Percentiles rank a stretch among this genome's conserved stretches.
phyloP scores from a whole-genome alignment of 208 protist species.

The Acanthamoeba quina region DNA sequence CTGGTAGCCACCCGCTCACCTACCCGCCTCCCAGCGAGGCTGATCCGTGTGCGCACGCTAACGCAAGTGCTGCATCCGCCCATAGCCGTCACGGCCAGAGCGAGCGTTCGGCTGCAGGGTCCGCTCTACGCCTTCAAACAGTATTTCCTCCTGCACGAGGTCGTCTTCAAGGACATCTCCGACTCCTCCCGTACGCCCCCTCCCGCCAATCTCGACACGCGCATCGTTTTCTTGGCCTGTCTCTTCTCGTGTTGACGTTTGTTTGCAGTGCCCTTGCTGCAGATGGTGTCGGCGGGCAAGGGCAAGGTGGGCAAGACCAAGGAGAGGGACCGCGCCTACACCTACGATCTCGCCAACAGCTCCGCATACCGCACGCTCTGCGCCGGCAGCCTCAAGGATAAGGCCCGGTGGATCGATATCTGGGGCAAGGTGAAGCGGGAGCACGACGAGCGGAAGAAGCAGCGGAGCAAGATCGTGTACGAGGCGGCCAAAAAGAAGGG shows the following conservation, averaged over 20 bases:
- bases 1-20: not conserved
- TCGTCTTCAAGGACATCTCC: constrained; percentile 1
- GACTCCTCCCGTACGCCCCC: not conserved
- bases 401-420: not conserved
- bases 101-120: constrained; percentile 7
- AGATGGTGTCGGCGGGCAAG: constrained; percentile 15
- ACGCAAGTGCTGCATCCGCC: not conserved
- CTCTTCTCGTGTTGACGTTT: not conserved
- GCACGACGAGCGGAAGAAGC: constrained; percentile 30
- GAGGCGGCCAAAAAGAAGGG: constrained; percentile 37
- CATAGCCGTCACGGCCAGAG: not conserved
- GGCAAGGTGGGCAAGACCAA: constrained; percentile 13
- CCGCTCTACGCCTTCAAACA: constrained; percentile 21
- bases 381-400: not conserved
- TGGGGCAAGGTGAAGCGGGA: not conserved
- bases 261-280: constrained; percentile 6
- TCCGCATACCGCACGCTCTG: constrained; percentile 7
- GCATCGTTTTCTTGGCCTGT: too few relatives aligned
- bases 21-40: not conserved
- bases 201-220: not conserved
- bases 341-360: constrained; percentile 19
- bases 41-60: not conserved
- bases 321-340: constrained; percentile 1
- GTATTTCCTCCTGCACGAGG: constrained; percentile 17
- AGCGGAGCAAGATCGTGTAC: constrained; percentile 27